Percentiles rank a stretch among this genome's conserved stretches.
phyloP scores from a whole-genome alignment of 805 yeast genomes.

The Cyberlindnera maritima region DNA sequence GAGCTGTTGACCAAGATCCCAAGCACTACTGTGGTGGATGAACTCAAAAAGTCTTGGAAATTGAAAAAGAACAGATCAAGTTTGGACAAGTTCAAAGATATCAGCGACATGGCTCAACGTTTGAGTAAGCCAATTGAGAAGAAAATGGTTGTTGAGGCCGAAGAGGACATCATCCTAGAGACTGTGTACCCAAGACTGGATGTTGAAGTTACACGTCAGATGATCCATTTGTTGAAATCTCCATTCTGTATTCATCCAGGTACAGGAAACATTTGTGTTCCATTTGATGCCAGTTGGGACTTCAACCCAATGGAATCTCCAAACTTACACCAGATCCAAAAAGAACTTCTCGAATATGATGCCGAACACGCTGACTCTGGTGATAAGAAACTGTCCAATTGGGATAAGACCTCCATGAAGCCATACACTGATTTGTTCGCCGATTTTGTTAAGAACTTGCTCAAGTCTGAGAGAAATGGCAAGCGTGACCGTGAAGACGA shows the following conservation, averaged over 20 bases:
- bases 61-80: slow-evolving; percentile 50
- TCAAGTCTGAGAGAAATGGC: slow-evolving; percentile 48
- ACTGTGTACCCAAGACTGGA: slow-evolving; percentile 90
- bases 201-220: slow-evolving; percentile 85
- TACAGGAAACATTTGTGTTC: slow-evolving; percentile 94
- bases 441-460: slow-evolving; percentile 54
- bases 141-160: slow-evolving; percentile 58
- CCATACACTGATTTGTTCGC: slow-evolving; percentile 69
- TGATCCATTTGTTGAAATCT: slow-evolving; percentile 89
- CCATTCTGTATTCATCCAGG: slow-evolving; percentile 97
- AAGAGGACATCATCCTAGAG: slow-evolving; percentile 76
- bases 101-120: slow-evolving; percentile 48
- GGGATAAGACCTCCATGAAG: slow-evolving; percentile 65
- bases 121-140: slow-evolving; percentile 41
- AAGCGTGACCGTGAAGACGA: slow-evolving; percentile 41
- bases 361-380: slow-evolving; percentile 21
- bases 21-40: slow-evolving; percentile 52
- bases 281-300: slow-evolving; percentile 47
- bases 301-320: slow-evolving; percentile 85
- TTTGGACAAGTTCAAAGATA: slow-evolving; percentile 75
- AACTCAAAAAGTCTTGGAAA: slow-evolving; percentile 60
- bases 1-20: slow-evolving; percentile 58
- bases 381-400: slow-evolving; percentile 35
- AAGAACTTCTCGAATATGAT: slow-evolving; percentile 57
- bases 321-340: slow-evolving; percentile 58